A percentile compares a stretch with the other conserved stretches of the same genome.
Evolutionary conservation across 192 early-diverging fungal species (phyloP).

Genomic region (Podila epigama): DNA sequence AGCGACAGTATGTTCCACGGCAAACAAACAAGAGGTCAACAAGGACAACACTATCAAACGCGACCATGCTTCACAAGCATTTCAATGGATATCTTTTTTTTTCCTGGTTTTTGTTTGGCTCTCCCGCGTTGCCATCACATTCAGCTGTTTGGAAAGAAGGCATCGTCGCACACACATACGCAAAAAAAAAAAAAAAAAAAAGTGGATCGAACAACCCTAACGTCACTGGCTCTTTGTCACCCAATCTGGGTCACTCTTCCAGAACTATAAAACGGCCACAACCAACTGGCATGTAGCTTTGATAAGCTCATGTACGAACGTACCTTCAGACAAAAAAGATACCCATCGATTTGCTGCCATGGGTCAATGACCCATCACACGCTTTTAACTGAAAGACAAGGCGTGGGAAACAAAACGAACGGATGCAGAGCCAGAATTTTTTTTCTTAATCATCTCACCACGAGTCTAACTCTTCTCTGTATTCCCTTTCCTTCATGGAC

Average conservation of each 20-base stretch:
- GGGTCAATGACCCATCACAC: neutral
- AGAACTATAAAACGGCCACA: no score
- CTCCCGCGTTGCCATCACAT: no score
- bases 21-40: no score
- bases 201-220: neutral
- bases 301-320: no score
- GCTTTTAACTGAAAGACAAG: neutral
- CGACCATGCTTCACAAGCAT: no score
- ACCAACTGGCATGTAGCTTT: no score
- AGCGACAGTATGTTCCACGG: no score
- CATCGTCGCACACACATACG: neutral
- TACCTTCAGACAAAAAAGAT: neutral
- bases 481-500: neutral
- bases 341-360: no score
- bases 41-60: no score
- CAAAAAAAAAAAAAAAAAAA: constrained; percentile 1
- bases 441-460: neutral
- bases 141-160: constrained; percentile 3
- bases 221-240: neutral
- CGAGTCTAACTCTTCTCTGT: neutral
- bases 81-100: no score
- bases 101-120: neutral
- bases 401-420: neutral
- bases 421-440: no score
- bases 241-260: neutral